Evolutionary conservation across 352 stramenopile genomes (phyloP).

Genomic region (Bremia lactucae): DNA sequence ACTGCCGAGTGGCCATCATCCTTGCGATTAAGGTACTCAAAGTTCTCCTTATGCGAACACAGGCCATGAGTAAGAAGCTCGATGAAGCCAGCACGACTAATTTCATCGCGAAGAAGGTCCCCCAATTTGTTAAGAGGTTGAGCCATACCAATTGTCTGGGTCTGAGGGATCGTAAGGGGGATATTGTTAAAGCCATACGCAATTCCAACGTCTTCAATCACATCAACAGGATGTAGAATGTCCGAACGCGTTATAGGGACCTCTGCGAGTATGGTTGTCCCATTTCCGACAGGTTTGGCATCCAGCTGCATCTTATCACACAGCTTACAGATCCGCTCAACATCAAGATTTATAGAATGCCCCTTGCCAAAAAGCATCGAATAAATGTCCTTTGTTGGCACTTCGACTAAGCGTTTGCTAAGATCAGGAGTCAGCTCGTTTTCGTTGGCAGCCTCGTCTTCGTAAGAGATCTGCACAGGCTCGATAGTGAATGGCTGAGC

Average conservation of each 20-base stretch:
- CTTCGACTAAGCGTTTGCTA: constrained; percentile 80
- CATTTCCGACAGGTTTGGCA: constrained; percentile 51
- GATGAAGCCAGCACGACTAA: constrained; percentile 95
- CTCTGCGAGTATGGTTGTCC: constrained; percentile 81
- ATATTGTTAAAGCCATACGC: constrained; percentile 99
- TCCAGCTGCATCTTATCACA: constrained; percentile 99
- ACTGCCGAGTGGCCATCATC: constrained; percentile 87
- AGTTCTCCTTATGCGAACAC: constrained; percentile 97
- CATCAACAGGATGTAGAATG: constrained; percentile 98
- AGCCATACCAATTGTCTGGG: constrained; percentile 91
- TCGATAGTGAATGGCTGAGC: constrained; percentile 93
- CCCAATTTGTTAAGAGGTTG: constrained; percentile 97
- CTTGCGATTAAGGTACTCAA: constrained; percentile 85
- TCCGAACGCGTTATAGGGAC: constrained; percentile 96
- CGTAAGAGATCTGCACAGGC: constrained; percentile 94
- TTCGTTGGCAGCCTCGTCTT: constrained; percentile 59
- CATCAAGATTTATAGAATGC: constrained; percentile 68
- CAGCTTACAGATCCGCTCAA: constrained; percentile 85
- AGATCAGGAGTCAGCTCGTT: constrained; percentile 89
- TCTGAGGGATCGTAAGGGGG: constrained; percentile 89
- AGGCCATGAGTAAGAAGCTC: constrained; percentile 97
- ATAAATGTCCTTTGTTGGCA: constrained; percentile 79
- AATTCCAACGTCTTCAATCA: constrained; percentile 99
- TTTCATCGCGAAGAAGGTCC: constrained; percentile 96
- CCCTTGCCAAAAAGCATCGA: constrained; percentile 82